A percentile compares a stretch with the other conserved stretches of the same genome.
These are phyloP conservation scores for Chlorella sorokiniana DNA, from an alignment of 139 green algal species.

Conservation along the genomic window DNA sequence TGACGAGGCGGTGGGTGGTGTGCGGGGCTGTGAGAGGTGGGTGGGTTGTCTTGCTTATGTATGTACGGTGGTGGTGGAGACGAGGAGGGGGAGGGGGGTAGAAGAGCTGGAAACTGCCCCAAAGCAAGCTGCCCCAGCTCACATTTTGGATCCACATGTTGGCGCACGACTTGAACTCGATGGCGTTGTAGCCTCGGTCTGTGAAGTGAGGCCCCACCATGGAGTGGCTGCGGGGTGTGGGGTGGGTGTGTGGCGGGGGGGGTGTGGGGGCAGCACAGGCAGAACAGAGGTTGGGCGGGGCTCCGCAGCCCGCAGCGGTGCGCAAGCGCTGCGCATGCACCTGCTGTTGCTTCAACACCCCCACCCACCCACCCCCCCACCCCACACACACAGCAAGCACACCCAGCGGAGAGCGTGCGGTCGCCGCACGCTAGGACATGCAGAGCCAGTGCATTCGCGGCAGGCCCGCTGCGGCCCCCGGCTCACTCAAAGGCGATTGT, in stretches of 20 bases:
- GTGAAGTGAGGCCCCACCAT: constrained; percentile 1
- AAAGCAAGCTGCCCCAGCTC: not conserved
- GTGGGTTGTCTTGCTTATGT: not conserved
- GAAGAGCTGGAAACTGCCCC: too few species aligned
- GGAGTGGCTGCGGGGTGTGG: constrained; percentile 22
- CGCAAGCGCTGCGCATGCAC: too few species aligned
- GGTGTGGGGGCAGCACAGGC: too few species aligned
- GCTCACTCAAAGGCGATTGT: constrained; percentile 22
- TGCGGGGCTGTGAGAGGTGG: not conserved
- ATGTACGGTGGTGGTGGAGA: too few species aligned
- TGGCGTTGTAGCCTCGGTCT: constrained; percentile 23
- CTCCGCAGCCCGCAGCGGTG: too few species aligned
- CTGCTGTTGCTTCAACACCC: too few species aligned
- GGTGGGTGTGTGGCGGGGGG: too few species aligned
- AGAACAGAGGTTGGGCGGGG: too few species aligned
- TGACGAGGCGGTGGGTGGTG: not conserved
- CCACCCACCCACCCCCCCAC: too few species aligned
- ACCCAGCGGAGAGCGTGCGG: too few species aligned
- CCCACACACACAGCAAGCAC: too few species aligned
- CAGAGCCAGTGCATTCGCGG: not conserved
- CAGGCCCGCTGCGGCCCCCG: too few species aligned
- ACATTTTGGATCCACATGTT: constrained; percentile 11
- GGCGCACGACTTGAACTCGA: not conserved
- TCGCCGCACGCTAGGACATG: not conserved
- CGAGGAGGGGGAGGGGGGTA: not conserved